Evolutionary conservation across 83 land plant species (phyloP), one percentile per base, ranked within the genome.

Genomic region (Diphasiastrum complanatum): DNA sequence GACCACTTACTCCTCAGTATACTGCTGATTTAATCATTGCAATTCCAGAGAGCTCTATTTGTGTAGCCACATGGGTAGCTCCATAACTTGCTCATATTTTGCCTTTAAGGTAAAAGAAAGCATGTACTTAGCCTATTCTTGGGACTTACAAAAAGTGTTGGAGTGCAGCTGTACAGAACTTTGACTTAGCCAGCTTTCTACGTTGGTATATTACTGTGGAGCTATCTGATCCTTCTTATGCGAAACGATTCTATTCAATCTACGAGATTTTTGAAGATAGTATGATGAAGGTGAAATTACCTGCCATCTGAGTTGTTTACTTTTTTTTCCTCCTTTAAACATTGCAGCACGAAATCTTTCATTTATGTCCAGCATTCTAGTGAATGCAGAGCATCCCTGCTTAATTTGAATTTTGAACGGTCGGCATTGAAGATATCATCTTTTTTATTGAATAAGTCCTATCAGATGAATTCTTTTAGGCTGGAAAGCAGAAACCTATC

Each of bases 121-220:
- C 12, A 8, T 40, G 8, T 40, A 40, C 12, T 40, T 14, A 40
- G 8, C 43, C 14, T 8, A 14, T 14, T 40, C 12, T 8, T 40
- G 8, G 14, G 18, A 25, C 50, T 47, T 47, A 14, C 23, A 28
- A 16, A 18, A 34, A 11, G 63, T 62, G 26, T 26, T 46, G 61
- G 62, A 53, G 31, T 32, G 35, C 84, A 93, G 98, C 96, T 37
- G 61, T 78, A 6, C 65, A 77, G 34, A 93, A 93, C 64, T 75
- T 81, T 75, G 91, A 85, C 62, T 57, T 93, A 52, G 98, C 98
- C 45, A 93, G 95, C 79, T 93, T 88, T 61, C 82, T 93, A 22
- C 87, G 98, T 24, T 93, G 98, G 98, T 93, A 85, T 71, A 86
- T 88, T 2, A 74, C 81, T 20, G 95, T 93, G 54, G 98, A 93